phyloP scores from a whole-genome alignment of 192 early-diverging fungal species.

The Pilaira anomala region DNA sequence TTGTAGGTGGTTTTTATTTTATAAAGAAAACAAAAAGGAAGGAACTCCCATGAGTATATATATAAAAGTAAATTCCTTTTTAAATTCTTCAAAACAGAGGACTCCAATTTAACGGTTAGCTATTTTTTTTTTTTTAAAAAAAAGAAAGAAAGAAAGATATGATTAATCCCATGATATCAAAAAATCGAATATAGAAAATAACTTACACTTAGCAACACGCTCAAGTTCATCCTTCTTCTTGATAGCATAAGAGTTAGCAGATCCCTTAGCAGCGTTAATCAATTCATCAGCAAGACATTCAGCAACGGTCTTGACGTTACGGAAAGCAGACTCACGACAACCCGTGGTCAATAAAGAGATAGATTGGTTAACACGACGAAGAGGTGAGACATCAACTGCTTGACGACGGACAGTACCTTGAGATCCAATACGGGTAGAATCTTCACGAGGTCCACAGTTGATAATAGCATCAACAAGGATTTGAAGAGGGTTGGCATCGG shows the following conservation, averaged over 20 bases:
- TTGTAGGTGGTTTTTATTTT: neutral
- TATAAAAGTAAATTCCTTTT: neutral
- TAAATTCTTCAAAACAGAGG: neutral
- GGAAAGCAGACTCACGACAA: slow-evolving; percentile 97
- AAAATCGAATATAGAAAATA: neutral
- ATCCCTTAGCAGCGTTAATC: slow-evolving; percentile 97
- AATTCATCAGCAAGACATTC: slow-evolving; percentile 99
- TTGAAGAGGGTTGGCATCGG: slow-evolving; percentile 98
- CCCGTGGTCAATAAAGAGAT: slow-evolving; percentile 94
- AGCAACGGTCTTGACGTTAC: slow-evolving; percentile 99
- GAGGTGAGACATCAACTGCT: slow-evolving; percentile 99
- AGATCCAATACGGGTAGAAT: slow-evolving; percentile 98
- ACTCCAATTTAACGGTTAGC: neutral
- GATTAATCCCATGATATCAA: neutral
- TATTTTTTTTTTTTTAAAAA: no score
- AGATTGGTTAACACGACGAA: slow-evolving; percentile 97
- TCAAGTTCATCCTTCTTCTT: slow-evolving; percentile 99
- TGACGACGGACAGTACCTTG: slow-evolving; percentile 98
- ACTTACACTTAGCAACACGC: slow-evolving; percentile 76
- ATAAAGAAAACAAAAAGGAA: neutral
- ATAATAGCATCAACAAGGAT: slow-evolving; percentile 97
- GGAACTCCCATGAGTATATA: neutral
- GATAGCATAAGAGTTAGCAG: slow-evolving; percentile 99
- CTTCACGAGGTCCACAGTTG: slow-evolving; percentile 99
- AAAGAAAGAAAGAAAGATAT: neutral